Evolutionary conservation across 192 early-diverging fungal species (phyloP).

Genomic region (Coemansia sp.): DNA sequence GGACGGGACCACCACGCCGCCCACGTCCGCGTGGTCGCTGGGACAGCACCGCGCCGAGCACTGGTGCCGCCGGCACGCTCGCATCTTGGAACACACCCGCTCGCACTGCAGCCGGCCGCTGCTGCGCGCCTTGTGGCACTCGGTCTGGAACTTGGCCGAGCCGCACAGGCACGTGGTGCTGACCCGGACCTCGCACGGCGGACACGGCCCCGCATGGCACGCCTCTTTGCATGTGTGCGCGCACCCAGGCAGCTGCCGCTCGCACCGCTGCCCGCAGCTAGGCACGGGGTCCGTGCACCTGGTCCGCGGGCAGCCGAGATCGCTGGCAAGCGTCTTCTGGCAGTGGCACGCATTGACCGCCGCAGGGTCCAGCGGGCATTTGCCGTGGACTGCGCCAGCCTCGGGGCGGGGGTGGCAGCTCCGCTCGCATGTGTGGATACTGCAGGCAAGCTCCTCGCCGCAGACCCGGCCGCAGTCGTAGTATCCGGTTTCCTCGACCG

Average conservation of each 20-base stretch:
- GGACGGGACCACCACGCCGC: slow-evolving; percentile 25
- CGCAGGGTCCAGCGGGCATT: slow-evolving; percentile 33
- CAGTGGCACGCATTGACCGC: slow-evolving; percentile 39
- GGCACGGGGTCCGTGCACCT: slow-evolving; percentile 48
- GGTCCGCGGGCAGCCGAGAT: slow-evolving; percentile 18
- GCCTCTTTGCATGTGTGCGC: slow-evolving; percentile 57
- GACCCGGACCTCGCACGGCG: slow-evolving; percentile 57
- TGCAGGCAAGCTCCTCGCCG: slow-evolving; percentile 51
- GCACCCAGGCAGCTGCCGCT: slow-evolving; percentile 43
- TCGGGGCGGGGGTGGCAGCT: slow-evolving; percentile 52
- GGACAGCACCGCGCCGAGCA: slow-evolving; percentile 69
- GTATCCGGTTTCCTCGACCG: slow-evolving; percentile 8
- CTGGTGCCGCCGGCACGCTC: slow-evolving; percentile 71
- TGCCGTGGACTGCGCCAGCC: slow-evolving; percentile 7
- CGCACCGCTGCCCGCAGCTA: slow-evolving; percentile 36
- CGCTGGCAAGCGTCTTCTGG: slow-evolving; percentile 13
- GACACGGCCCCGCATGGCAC: slow-evolving; percentile 66
- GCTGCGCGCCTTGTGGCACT: slow-evolving; percentile 27
- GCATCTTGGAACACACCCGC: slow-evolving; percentile 58
- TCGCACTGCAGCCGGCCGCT: slow-evolving; percentile 59
- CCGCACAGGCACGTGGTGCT: slow-evolving; percentile 65
- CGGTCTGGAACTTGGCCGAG: slow-evolving; percentile 26
- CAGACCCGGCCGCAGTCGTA: slow-evolving; percentile 37
- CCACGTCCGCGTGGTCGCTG: slow-evolving; percentile 19
- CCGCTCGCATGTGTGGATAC: slow-evolving; percentile 62